Evolutionary conservation across 2,329 filamentous ascomycete species (phyloP).

Genomic region (Pseudopyricularia cyperi): DNA sequence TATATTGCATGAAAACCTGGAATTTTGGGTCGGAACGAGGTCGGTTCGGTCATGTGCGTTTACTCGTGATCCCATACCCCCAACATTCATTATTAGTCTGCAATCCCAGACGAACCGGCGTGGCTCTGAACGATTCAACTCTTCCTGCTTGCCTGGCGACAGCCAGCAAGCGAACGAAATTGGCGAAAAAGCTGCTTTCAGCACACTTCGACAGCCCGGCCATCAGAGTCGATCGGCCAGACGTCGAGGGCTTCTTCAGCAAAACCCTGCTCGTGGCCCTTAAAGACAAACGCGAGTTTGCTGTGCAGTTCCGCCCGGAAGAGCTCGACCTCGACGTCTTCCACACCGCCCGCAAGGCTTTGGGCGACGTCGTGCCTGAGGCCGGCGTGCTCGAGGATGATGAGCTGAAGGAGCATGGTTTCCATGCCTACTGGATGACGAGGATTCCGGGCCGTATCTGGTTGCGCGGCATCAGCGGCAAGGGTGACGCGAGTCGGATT

Average conservation of each 20-base stretch:
- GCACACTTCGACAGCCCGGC: slow-evolving; percentile 12
- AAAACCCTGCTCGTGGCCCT: slow-evolving; percentile 12
- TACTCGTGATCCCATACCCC: no score
- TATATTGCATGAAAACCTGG: no score
- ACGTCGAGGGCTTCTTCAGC: slow-evolving; percentile 15
- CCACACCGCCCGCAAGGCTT: slow-evolving; percentile 4
- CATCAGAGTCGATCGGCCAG: slow-evolving; percentile 12
- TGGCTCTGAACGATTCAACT: slow-evolving; percentile 2
- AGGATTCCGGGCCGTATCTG: slow-evolving; percentile 11
- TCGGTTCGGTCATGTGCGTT: no score
- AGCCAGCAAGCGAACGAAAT: slow-evolving; percentile 12
- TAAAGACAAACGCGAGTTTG: slow-evolving; percentile 6
- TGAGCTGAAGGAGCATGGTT: slow-evolving; percentile 4
- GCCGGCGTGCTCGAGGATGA: slow-evolving; percentile 6
- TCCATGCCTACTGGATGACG: slow-evolving; percentile 8
- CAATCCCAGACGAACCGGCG: no score
- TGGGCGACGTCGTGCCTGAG: slow-evolving; percentile 7
- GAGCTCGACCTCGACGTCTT: slow-evolving; percentile 8
- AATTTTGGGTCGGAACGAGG: no score
- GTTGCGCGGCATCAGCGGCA: slow-evolving; percentile 9
- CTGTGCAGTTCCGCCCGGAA: slow-evolving; percentile 11
- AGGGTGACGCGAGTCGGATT: slow-evolving; percentile 10
- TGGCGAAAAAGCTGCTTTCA: slow-evolving; percentile 13
- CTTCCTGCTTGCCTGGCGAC: slow-evolving; percentile 13
- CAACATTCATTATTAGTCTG: no score